Conservation (phyloP, 176 grass and related monocot species). For the Oryza glumipatula region DNA sequence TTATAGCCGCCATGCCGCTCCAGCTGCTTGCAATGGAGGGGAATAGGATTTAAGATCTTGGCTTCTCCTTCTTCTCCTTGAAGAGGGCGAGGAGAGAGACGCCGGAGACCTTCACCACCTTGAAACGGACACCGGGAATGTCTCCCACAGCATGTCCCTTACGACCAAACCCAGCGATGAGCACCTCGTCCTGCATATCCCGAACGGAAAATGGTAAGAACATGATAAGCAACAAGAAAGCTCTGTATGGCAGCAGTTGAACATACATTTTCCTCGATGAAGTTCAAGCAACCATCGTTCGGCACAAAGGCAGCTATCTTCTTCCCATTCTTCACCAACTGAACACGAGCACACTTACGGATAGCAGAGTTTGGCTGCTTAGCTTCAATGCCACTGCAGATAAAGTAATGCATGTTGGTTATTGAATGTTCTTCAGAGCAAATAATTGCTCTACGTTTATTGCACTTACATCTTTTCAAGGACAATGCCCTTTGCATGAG, state of each 20-base stretch:
- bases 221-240: not conserved
- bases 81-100: conserved; percentile 77
- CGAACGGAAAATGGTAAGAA: not conserved
- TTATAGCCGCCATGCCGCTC: not conserved
- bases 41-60: conserved; percentile 50
- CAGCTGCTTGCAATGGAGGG: not conserved
- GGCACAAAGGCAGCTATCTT: conserved; percentile 85
- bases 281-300: conserved; percentile 87
- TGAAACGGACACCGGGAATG: conserved; percentile 72
- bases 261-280: conserved; percentile 67
- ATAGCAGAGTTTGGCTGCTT: conserved; percentile 88
- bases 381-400: conserved; percentile 68
- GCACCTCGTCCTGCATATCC: conserved; percentile 64
- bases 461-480: conserved; percentile 70
- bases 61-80: conserved; percentile 95
- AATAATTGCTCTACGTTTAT: not conserved
- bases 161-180: conserved; percentile 80
- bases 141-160: conserved; percentile 77
- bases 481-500: conserved; percentile 80
- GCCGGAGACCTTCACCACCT: conserved; percentile 77
- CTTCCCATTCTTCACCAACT: conserved; percentile 80
- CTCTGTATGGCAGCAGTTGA: not conserved
- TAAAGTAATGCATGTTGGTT: not conserved
- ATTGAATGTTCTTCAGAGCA: not conserved
- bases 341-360: conserved; percentile 79